A percentile compares a stretch with the other conserved stretches of the same genome.
phyloP scores from a whole-genome alignment of 140 eudicot species.

The Ambrosia hybrid region DNA sequence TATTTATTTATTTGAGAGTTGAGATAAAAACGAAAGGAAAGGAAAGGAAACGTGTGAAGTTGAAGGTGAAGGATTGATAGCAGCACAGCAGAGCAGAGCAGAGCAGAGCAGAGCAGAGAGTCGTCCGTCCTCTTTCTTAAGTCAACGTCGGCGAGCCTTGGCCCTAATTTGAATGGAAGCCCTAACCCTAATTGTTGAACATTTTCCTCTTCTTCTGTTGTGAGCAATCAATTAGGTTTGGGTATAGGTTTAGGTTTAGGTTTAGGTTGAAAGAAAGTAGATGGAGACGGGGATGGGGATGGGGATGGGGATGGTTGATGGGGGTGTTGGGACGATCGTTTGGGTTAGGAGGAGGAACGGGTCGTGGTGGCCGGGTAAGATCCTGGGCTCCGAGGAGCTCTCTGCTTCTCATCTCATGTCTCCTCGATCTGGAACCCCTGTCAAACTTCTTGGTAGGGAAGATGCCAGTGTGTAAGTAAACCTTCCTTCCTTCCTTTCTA shows the following conservation, averaged over 20 bases:
- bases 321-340: constrained; percentile 78
- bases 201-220: not conserved
- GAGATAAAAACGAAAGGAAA: too few species aligned
- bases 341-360: constrained; percentile 98
- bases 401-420: constrained; percentile 87
- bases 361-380: constrained; percentile 99
- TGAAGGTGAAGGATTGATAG: too few species aligned
- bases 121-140: too few species aligned
- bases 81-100: too few species aligned
- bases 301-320: constrained; percentile 49
- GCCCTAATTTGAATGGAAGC: constrained; percentile 9
- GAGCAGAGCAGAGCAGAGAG: too few species aligned
- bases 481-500: not conserved
- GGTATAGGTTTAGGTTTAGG: not conserved
- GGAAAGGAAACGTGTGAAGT: too few species aligned
- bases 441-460: constrained; percentile 94
- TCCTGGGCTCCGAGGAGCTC: constrained; percentile 78
- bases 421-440: constrained; percentile 98
- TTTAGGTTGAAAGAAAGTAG: constrained; percentile 34
- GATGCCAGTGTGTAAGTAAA: constrained; percentile 92
- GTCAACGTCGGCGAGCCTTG: too few species aligned
- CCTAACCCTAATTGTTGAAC: too few species aligned
- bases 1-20: too few species aligned
- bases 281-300: not conserved
- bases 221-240: constrained; percentile 17